Evolutionary conservation across 805 yeast genomes (phyloP).

Genomic region (Suhomyces tanzawaensis): DNA sequence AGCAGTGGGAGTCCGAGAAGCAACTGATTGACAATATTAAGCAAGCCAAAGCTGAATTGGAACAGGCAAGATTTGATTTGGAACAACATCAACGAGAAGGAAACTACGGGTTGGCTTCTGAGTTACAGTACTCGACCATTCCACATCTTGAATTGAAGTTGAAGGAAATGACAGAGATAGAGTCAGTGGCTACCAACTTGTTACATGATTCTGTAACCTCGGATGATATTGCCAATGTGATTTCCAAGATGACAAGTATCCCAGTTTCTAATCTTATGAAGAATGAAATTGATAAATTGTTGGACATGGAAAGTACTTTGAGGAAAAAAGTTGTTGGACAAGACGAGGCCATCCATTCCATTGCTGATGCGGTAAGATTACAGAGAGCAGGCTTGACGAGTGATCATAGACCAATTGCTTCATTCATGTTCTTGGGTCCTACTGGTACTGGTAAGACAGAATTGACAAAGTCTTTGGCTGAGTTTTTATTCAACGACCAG

Average conservation of each 20-base stretch:
- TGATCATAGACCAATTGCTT: conserved; percentile 92
- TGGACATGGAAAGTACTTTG: conserved; percentile 81
- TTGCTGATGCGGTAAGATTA: conserved; percentile 90
- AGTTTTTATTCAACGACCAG: conserved; percentile 87
- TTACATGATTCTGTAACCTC: conserved; percentile 91
- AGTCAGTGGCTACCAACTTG: conserved; percentile 34
- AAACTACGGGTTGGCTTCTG: conserved; percentile 84
- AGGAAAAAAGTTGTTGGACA: conserved; percentile 87
- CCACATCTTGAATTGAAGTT: conserved; percentile 73
- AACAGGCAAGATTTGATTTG: conserved; percentile 77
- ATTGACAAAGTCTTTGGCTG: conserved; percentile 87
- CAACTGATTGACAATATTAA: conserved; percentile 74
- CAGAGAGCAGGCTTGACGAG: conserved; percentile 96
- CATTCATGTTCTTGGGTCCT: conserved; percentile 95
- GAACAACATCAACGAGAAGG: conserved; percentile 83
- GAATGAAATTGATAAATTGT: conserved; percentile 88
- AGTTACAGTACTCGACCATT: conserved; percentile 79
- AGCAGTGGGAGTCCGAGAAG: conserved; percentile 84
- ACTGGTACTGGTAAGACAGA: conserved; percentile 99
- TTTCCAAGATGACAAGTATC: conserved; percentile 92
- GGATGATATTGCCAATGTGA: conserved; percentile 90
- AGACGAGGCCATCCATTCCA: conserved; percentile 87
- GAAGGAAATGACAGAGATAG: conserved; percentile 39
- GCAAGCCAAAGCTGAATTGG: conserved; percentile 76
- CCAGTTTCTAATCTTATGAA: conserved; percentile 88